These are phyloP conservation scores for Solanum acaule DNA, from an alignment of 257 asterid genomes.

Conservation along the genomic window DNA sequence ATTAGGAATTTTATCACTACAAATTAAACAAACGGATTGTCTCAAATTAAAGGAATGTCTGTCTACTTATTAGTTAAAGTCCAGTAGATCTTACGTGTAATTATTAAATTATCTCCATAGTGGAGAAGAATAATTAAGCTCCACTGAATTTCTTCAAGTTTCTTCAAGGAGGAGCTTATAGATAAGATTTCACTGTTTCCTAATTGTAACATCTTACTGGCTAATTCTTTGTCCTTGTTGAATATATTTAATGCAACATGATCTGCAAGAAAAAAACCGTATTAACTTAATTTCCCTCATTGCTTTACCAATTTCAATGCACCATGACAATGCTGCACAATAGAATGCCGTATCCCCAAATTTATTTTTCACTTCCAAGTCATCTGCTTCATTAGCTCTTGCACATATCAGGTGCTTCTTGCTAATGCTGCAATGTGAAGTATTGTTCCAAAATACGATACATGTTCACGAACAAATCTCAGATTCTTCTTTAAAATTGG, in stretches of 20 bases:
- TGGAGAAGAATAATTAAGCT: no score
- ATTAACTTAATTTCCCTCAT: neutral
- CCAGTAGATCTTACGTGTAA: no score
- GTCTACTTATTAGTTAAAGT: no score
- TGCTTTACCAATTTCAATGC: neutral
- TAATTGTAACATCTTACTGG: neutral
- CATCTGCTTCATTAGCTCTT: neutral
- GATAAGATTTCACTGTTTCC: neutral
- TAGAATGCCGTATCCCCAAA: neutral
- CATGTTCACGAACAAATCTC: neutral
- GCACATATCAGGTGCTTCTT: no score
- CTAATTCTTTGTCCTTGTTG: neutral
- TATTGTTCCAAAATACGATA: neutral
- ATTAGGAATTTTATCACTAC: no score
- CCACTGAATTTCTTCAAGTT: neutral
- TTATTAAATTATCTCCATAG: no score
- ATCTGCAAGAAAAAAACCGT: neutral
- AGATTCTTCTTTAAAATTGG: neutral
- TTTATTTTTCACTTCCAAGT: neutral
- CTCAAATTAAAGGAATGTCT: no score
- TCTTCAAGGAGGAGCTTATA: neutral
- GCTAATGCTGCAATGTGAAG: slow-evolving; percentile 2
- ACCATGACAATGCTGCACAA: slow-evolving; percentile 9
- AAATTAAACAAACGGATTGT: no score
- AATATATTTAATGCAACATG: neutral